Conservation (phyloP, 371 early-diverging fungal species). For the Syncephalastrum sp. region DNA sequence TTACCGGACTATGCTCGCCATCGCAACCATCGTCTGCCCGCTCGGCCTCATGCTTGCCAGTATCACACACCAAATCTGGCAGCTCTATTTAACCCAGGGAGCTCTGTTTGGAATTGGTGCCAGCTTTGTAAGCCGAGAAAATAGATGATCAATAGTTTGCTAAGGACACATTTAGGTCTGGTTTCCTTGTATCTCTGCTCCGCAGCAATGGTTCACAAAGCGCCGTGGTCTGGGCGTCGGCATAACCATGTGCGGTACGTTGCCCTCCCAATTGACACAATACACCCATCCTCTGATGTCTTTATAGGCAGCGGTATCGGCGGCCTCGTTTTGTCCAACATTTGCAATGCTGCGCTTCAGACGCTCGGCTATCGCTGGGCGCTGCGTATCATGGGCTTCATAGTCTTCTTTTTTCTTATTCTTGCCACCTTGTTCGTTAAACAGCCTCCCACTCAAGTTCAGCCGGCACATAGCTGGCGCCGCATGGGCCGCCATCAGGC, state of each 20-base stretch:
- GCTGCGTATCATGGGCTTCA: constrained; percentile 7
- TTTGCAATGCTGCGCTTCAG: constrained; percentile 45
- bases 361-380: constrained; percentile 7
- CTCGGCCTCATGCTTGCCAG: constrained; percentile 61
- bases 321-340: constrained; percentile 58
- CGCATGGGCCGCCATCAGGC: constrained; percentile 7
- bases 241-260: constrained; percentile 39
- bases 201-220: constrained; percentile 69
- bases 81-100: constrained; percentile 64
- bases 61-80: constrained; percentile 55
- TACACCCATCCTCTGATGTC: too few relatives aligned
- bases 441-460: constrained; percentile 19
- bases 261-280: too few relatives aligned
- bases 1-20: constrained; percentile 47
- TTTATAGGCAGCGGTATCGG: constrained; percentile 59
- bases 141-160: too few relatives aligned
- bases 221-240: constrained; percentile 69
- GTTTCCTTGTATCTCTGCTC: constrained; percentile 65
- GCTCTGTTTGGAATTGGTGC: constrained; percentile 58
- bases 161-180: constrained; percentile 34
- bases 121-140: constrained; percentile 28
- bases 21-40: constrained; percentile 48
- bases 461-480: constrained; percentile 14
- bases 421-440: constrained; percentile 9
- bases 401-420: constrained; percentile 26